Evolutionary conservation across 1,139 yeast species (phyloP).

Genomic region (Pichia sp.): DNA sequence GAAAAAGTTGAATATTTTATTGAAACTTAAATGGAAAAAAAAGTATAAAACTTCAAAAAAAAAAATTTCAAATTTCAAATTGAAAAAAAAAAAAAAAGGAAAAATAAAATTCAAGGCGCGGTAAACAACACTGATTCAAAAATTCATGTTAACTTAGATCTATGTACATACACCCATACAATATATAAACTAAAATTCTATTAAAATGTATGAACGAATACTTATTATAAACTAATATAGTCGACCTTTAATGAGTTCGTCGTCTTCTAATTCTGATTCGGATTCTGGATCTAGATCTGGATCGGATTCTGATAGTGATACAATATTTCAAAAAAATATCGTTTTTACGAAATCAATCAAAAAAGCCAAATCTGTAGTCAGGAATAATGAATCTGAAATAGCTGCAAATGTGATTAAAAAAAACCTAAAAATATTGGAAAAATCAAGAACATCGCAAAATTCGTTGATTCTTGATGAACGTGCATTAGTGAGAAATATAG

Average conservation of each 20-base stretch:
- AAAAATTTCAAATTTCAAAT: neutral
- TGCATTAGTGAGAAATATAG: neutral
- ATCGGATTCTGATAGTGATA: neutral
- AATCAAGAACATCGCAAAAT: neutral
- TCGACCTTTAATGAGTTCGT: too few species aligned
- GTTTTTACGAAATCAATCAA: neutral
- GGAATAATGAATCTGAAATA: neutral
- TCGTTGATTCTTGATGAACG: slow-evolving; percentile 1
- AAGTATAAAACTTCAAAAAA: neutral
- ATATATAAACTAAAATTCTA: too few species aligned
- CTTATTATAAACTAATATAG: too few species aligned
- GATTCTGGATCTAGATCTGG: neutral
- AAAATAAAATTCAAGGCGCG: neutral
- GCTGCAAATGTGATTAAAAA: neutral
- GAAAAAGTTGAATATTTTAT: neutral
- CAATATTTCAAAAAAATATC: neutral
- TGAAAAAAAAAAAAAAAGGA: neutral
- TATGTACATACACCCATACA: too few species aligned
- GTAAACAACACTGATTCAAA: neutral
- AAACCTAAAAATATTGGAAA: neutral
- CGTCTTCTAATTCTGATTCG: too few species aligned
- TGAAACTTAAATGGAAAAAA: neutral
- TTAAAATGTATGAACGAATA: too few species aligned
- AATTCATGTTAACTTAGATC: too few species aligned
- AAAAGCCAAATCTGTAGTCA: neutral